Conservation (phyloP, 371 early-diverging fungal genomes). For the Apophysomyces ossiformis region DNA sequence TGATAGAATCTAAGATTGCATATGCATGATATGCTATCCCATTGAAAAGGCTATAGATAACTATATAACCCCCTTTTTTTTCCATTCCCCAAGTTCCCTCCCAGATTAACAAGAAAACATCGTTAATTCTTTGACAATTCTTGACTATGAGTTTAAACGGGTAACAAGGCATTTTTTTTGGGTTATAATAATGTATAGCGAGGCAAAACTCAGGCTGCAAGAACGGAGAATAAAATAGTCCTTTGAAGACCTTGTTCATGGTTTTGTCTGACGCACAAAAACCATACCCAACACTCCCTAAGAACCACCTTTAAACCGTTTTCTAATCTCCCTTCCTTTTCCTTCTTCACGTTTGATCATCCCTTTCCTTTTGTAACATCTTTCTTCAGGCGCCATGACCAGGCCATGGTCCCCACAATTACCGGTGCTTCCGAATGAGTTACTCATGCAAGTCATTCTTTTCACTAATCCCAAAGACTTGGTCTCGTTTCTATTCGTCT, state of each 20-base stretch:
- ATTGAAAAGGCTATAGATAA: no score
- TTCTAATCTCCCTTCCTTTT: not conserved
- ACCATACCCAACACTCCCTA: conserved; percentile 2
- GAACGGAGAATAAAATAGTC: conserved; percentile 3
- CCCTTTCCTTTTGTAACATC: conserved; percentile 5
- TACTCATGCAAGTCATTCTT: conserved; percentile 28
- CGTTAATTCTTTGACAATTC: no score
- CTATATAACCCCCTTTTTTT: no score
- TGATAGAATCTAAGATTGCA: not conserved
- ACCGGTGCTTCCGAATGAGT: conserved; percentile 29
- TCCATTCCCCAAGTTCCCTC: no score
- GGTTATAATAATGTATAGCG: no score
- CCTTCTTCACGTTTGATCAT: conserved; percentile 2
- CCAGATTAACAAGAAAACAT: no score
- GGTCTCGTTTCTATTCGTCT: conserved; percentile 29
- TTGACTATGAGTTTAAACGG: no score
- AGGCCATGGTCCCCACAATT: conserved; percentile 1
- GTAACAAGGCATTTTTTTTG: no score
- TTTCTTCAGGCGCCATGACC: conserved; percentile 4
- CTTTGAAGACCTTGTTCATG: conserved; percentile 2
- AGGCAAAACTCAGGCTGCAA: not conserved
- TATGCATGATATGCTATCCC: no score
- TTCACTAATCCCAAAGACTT: conserved; percentile 13
- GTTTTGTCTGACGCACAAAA: conserved; percentile 1
- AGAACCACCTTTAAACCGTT: conserved; percentile 2